These are phyloP conservation scores for Entonaema liquescens DNA, from an alignment of 495 filamentous ascomycete species.

Conservation along the genomic window DNA sequence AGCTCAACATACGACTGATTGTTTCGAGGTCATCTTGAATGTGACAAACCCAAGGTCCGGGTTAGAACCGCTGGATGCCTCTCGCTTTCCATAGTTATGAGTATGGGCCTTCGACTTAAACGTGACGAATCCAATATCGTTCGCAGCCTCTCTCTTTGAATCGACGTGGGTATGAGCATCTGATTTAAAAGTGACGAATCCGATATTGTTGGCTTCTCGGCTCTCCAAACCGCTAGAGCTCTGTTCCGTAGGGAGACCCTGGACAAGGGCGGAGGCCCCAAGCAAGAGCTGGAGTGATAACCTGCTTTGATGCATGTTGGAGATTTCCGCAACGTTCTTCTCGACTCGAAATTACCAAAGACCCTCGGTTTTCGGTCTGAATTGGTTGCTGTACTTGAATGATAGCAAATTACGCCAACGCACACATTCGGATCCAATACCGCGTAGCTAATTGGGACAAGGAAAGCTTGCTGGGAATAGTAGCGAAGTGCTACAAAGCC, in stretches of 20 bases:
- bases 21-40: slow-evolving; percentile 41
- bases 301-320: slow-evolving; percentile 51
- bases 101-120: neutral
- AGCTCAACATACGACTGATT: slow-evolving; percentile 30
- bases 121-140: neutral
- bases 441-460: slow-evolving; percentile 12
- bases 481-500: slow-evolving; percentile 13
- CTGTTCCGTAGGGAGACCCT: slow-evolving; percentile 37
- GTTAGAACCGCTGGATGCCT: neutral
- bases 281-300: slow-evolving; percentile 52
- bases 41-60: slow-evolving; percentile 35
- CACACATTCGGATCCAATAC: slow-evolving; percentile 29
- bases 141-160: neutral
- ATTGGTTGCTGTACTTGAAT: slow-evolving; percentile 14
- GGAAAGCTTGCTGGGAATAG: slow-evolving; percentile 13
- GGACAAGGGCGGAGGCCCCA: slow-evolving; percentile 54
- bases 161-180: too few species aligned
- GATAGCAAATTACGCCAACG: slow-evolving; percentile 24
- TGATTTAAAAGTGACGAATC: neutral
- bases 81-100: too few species aligned
- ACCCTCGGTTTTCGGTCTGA: slow-evolving; percentile 11
- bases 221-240: slow-evolving; percentile 2
- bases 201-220: neutral
- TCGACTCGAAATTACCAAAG: slow-evolving; percentile 14
- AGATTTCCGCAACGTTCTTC: slow-evolving; percentile 21